Percentiles rank a stretch among this genome's conserved stretches.
These are phyloP conservation scores for Eudorina sp. DNA, from an alignment of 139 green algal genomes.

Conservation along the genomic window DNA sequence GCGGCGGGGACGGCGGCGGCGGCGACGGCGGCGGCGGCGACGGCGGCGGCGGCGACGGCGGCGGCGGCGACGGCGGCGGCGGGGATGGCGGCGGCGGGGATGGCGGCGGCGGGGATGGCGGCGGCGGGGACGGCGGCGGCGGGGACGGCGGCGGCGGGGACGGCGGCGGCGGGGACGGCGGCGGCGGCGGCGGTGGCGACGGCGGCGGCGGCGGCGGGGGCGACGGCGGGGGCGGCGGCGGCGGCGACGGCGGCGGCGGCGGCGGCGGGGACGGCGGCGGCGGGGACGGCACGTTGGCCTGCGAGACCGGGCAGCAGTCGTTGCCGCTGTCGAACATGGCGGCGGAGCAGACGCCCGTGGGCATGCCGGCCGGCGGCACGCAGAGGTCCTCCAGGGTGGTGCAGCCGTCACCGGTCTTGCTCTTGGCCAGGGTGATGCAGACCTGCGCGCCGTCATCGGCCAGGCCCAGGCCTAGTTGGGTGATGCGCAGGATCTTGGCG, in stretches of 20 bases:
- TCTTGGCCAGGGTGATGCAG: background rate
- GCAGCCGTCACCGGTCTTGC: conserved; percentile 21
- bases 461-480: conserved; percentile 14
- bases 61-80: background rate
- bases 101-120: background rate
- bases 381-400: conserved; percentile 10
- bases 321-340: background rate
- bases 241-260: background rate
- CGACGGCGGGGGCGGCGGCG: background rate
- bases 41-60: background rate
- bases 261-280: conserved; percentile 7
- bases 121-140: background rate
- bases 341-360: background rate
- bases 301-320: conserved; percentile 16
- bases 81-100: background rate
- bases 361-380: background rate
- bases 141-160: background rate
- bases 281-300: background rate
- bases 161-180: background rate
- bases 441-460: background rate
- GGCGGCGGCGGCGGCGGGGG: background rate
- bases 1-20: no score
- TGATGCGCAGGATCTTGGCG: background rate
- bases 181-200: background rate
- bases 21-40: no score